A percentile compares a stretch with the other conserved stretches of the same genome.
Evolutionary conservation across 2,329 filamentous ascomycete species (phyloP).

Genomic region (Phoma sp.): DNA sequence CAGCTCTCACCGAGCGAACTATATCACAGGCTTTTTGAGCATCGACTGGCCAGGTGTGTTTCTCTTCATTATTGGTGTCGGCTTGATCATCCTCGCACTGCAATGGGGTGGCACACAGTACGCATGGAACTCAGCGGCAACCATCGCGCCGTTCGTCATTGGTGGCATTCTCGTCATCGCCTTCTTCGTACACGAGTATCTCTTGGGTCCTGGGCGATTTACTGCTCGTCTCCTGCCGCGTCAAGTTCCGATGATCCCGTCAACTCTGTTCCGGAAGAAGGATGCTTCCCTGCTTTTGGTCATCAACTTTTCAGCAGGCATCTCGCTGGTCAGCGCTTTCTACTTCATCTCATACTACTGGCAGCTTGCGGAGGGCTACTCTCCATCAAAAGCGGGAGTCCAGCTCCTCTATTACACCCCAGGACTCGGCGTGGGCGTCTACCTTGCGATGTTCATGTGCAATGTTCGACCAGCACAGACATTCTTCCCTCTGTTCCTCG

Average conservation of each 20-base stretch:
- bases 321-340: constrained; percentile 63
- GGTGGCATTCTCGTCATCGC: constrained; percentile 56
- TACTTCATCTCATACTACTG: constrained; percentile 77
- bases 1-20: constrained; percentile 45
- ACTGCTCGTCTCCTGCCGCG: constrained; percentile 59
- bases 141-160: constrained; percentile 62
- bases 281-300: constrained; percentile 69
- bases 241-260: constrained; percentile 71
- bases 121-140: constrained; percentile 62
- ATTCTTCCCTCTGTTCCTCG: constrained; percentile 62
- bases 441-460: constrained; percentile 64
- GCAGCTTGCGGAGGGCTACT: constrained; percentile 65
- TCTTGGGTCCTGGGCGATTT: constrained; percentile 59
- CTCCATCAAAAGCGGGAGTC: constrained; percentile 50
- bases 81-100: constrained; percentile 47
- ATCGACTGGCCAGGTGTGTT: constrained; percentile 51
- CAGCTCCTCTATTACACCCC: constrained; percentile 71
- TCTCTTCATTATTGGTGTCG: constrained; percentile 46
- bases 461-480: constrained; percentile 70
- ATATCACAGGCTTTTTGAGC: constrained; percentile 50
- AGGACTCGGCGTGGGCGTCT: constrained; percentile 67
- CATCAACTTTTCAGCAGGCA: constrained; percentile 67
- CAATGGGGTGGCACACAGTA: constrained; percentile 67
- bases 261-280: constrained; percentile 62
- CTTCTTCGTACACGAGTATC: constrained; percentile 62